A percentile compares a stretch with the other conserved stretches of the same genome.
Evolutionary conservation across 495 filamentous ascomycete genomes (phyloP).

Genomic region (Annulohypoxylon maeteangense): DNA sequence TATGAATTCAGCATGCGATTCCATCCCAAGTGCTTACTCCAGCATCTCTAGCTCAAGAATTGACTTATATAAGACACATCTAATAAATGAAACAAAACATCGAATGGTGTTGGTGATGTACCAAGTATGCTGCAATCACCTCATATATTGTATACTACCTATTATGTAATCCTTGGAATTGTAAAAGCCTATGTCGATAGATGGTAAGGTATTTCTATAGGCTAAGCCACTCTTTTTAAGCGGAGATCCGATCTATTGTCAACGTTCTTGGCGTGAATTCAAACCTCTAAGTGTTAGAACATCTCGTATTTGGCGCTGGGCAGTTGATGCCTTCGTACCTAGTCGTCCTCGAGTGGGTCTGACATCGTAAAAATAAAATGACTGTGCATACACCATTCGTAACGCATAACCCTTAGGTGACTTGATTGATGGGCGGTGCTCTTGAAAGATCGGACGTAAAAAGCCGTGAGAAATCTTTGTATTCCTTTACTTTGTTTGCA

Average conservation of each 20-base stretch:
- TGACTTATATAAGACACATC: neutral
- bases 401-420: neutral
- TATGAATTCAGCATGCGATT: conserved; percentile 13
- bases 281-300: neutral
- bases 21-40: neutral
- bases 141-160: neutral
- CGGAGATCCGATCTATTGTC: no score
- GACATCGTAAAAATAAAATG: neutral
- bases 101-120: no score
- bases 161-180: no score
- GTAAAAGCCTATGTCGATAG: no score
- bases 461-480: neutral
- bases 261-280: neutral
- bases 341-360: neutral
- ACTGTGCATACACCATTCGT: neutral
- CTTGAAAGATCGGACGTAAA: neutral
- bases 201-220: no score
- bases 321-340: neutral
- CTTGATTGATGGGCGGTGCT: no score
- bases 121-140: neutral
- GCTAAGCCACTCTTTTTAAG: no score
- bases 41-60: neutral
- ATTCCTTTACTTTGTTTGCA: neutral
- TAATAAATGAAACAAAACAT: neutral
- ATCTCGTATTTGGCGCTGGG: neutral